Conservation (phyloP, 2,329 filamentous ascomycete species). For the Colletotrichum sublineola region DNA sequence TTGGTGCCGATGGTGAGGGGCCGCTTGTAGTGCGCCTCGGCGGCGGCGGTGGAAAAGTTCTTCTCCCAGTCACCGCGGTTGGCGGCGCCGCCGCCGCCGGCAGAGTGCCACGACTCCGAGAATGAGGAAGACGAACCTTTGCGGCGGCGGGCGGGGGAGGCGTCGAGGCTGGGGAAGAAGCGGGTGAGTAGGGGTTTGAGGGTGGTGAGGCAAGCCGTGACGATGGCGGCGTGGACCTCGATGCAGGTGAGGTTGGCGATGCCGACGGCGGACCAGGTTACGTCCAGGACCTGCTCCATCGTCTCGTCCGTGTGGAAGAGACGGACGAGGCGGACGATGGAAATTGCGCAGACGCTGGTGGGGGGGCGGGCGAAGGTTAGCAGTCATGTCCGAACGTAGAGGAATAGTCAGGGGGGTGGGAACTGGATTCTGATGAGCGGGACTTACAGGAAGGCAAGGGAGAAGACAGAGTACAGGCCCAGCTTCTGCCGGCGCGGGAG, state of each 20-base stretch:
- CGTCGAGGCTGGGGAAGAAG: slow-evolving; percentile 46
- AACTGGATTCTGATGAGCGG: slow-evolving; percentile 18
- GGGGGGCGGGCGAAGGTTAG: slow-evolving; percentile 14
- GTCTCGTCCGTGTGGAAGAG: slow-evolving; percentile 44
- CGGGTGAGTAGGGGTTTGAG: slow-evolving; percentile 55
- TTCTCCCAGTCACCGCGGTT: slow-evolving; percentile 36
- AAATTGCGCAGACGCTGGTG: slow-evolving; percentile 53
- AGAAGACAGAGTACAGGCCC: slow-evolving; percentile 54
- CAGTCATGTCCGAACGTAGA: not conserved
- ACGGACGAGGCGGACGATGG: slow-evolving; percentile 50
- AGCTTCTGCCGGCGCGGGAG: slow-evolving; percentile 58
- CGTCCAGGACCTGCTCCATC: slow-evolving; percentile 43
- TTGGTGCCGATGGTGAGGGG: slow-evolving; percentile 44
- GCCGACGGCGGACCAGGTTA: slow-evolving; percentile 47
- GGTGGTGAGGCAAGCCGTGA: slow-evolving; percentile 54
- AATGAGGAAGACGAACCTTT: slow-evolving; percentile 1
- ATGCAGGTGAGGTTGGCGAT: slow-evolving; percentile 53
- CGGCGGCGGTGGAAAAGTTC: slow-evolving; percentile 29
- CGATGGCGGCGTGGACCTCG: slow-evolving; percentile 54
- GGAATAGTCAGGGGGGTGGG: not conserved
- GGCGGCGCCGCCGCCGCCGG: not conserved
- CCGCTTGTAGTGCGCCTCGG: slow-evolving; percentile 28
- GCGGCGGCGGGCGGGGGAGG: slow-evolving; percentile 3
- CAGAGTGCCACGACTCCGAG: not conserved
- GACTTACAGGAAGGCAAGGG: slow-evolving; percentile 55